Conservation (phyloP, 768 basidiomycete species). For the Xerocomellus chrysenteron region DNA sequence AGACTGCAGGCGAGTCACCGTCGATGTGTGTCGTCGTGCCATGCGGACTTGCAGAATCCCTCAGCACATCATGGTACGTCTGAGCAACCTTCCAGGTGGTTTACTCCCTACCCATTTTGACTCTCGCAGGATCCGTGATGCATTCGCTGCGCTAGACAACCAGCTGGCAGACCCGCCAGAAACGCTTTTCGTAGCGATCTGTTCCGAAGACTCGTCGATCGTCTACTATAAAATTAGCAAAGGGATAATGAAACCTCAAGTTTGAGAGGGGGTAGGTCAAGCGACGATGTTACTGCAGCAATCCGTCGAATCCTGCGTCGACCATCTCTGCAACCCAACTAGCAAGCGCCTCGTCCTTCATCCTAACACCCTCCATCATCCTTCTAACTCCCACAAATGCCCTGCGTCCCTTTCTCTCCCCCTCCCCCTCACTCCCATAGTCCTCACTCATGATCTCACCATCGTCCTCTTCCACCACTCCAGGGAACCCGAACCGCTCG, state of each 20-base stretch:
- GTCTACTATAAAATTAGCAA: conserved; percentile 82
- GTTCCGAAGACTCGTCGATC: conserved; percentile 74
- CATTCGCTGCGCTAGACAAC: conserved; percentile 49
- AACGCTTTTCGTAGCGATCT: conserved; percentile 67
- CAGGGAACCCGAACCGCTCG: conserved; percentile 91
- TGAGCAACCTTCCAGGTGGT: too few species aligned
- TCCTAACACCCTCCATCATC: conserved; percentile 61
- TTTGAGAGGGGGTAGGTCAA: conserved; percentile 33
- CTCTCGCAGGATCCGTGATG: conserved; percentile 50
- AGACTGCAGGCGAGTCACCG: conserved; percentile 44
- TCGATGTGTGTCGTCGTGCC: conserved; percentile 49
- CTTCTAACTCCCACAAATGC: conserved; percentile 64
- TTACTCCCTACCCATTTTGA: neutral
- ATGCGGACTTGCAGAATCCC: conserved; percentile 62
- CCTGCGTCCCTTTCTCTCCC: conserved; percentile 66
- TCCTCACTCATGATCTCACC: conserved; percentile 48
- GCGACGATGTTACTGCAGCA: conserved; percentile 20
- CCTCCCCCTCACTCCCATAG: conserved; percentile 54
- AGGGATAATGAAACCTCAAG: conserved; percentile 72
- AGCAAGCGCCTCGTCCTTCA: conserved; percentile 61
- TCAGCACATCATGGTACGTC: conserved; percentile 61
- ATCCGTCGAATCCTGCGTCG: conserved; percentile 42
- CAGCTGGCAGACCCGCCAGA: conserved; percentile 28
- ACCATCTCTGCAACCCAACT: conserved; percentile 64
- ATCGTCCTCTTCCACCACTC: conserved; percentile 74